phyloP scores from a whole-genome alignment of 169 alveolate species.

The Babesia microti region DNA sequence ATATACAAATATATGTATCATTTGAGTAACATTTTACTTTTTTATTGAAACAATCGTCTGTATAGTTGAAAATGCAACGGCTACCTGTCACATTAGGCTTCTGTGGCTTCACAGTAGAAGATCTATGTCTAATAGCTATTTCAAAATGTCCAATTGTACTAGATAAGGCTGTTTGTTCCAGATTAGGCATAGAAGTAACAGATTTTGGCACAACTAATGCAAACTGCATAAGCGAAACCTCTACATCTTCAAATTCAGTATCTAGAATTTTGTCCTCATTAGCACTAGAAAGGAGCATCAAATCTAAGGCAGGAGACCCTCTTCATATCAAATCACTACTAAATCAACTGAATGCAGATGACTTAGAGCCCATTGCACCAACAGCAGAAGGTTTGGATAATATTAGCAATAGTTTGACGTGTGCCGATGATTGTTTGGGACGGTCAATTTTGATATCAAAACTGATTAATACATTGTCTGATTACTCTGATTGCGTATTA shows the following conservation, averaged over 20 bases:
- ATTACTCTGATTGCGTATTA: conserved; percentile 29
- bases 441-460: conserved; percentile 8
- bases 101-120: too few relatives aligned
- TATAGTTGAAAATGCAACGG: too few relatives aligned
- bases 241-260: neutral
- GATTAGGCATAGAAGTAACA: too few relatives aligned
- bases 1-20: too few relatives aligned
- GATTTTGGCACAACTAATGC: too few relatives aligned
- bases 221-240: conserved; percentile 6
- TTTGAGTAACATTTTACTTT: too few relatives aligned
- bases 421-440: too few relatives aligned
- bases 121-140: conserved; percentile 32
- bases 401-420: too few relatives aligned
- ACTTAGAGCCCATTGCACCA: conserved; percentile 34
- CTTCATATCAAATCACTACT: conserved; percentile 9
- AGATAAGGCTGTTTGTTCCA: conserved; percentile 34
- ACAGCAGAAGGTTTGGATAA: conserved; percentile 22
- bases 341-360: conserved; percentile 20
- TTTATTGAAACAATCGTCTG: too few relatives aligned
- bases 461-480: conserved; percentile 19
- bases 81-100: too few relatives aligned
- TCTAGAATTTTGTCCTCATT: neutral
- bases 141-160: conserved; percentile 19
- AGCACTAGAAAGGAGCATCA: neutral
- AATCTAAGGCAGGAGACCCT: neutral